These are phyloP conservation scores for Colletotrichum endophyticum DNA, from an alignment of 2,329 filamentous ascomycete genomes.

Conservation along the genomic window DNA sequence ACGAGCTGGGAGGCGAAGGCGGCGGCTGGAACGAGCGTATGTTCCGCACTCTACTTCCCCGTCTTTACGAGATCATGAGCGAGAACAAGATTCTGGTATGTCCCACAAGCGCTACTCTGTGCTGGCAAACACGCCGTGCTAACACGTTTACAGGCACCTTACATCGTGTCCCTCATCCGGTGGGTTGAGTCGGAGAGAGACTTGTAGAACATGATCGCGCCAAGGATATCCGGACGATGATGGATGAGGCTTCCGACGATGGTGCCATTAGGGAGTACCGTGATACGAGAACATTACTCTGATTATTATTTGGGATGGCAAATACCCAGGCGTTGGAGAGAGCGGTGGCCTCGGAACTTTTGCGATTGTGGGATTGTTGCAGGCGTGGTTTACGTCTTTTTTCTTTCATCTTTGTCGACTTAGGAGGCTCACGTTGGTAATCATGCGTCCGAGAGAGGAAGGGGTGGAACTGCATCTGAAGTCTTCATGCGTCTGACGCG, in stretches of 20 bases:
- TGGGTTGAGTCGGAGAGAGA: constrained; percentile 8
- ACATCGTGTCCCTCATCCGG: constrained; percentile 12
- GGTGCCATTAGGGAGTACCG: background rate
- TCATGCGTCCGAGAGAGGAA: background rate
- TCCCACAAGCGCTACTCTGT: constrained; percentile 8
- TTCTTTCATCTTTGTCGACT: background rate
- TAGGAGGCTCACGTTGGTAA: background rate
- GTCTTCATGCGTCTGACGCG: background rate
- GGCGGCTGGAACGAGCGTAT: constrained; percentile 70
- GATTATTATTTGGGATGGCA: constrained; percentile 14
- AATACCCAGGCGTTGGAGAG: constrained; percentile 21
- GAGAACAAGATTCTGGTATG: constrained; percentile 69
- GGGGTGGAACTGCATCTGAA: background rate
- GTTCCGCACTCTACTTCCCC: constrained; percentile 69
- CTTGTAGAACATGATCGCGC: background rate
- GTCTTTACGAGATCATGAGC: constrained; percentile 72
- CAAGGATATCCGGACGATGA: background rate
- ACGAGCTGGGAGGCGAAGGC: constrained; percentile 50
- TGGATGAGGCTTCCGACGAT: background rate
- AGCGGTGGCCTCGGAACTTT: background rate
- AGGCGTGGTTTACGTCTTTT: background rate
- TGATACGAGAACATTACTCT: background rate
- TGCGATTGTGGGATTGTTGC: background rate
- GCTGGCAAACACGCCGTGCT: background rate
- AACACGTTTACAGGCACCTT: background rate